phyloP scores from a whole-genome alignment of 106 monocot species.

The Posidonia australis region DNA sequence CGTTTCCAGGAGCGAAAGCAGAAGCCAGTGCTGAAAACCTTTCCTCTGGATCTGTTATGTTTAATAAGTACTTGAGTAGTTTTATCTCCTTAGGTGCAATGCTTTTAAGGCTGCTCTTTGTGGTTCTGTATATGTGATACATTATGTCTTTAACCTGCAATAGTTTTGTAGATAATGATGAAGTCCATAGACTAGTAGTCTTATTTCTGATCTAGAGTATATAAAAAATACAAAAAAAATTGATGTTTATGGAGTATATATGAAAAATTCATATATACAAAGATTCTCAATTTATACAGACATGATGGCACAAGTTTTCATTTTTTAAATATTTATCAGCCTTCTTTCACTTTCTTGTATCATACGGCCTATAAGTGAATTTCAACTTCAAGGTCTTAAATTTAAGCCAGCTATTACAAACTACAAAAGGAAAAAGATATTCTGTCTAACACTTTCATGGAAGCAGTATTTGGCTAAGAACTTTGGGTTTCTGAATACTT shows the following conservation, averaged over 20 bases:
- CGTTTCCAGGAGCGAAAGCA: conserved; percentile 77
- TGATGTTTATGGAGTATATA: background rate
- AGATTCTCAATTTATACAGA: too few species aligned
- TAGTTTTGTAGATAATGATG: background rate
- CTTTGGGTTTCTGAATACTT: too few species aligned
- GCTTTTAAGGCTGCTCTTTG: conserved; percentile 58
- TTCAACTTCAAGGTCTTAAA: too few species aligned
- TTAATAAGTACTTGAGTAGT: conserved; percentile 77
- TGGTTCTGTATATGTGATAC: conserved; percentile 70
- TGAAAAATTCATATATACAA: too few species aligned
- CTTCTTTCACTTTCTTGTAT: too few species aligned
- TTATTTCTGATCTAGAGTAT: background rate
- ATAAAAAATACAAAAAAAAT: background rate
- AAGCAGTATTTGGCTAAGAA: too few species aligned
- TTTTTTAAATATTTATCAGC: too few species aligned
- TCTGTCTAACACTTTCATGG: too few species aligned
- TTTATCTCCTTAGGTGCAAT: conserved; percentile 83
- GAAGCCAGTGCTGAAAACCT: conserved; percentile 76
- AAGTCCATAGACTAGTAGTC: background rate
- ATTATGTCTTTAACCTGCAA: conserved; percentile 91
- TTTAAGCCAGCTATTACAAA: too few species aligned
- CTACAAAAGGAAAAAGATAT: too few species aligned
- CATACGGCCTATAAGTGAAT: too few species aligned
- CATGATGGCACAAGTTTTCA: too few species aligned
- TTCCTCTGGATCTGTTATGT: conserved; percentile 88